phyloP scores from a whole-genome alignment of 192 early-diverging fungal species.

The Spizellomyces sp. region DNA sequence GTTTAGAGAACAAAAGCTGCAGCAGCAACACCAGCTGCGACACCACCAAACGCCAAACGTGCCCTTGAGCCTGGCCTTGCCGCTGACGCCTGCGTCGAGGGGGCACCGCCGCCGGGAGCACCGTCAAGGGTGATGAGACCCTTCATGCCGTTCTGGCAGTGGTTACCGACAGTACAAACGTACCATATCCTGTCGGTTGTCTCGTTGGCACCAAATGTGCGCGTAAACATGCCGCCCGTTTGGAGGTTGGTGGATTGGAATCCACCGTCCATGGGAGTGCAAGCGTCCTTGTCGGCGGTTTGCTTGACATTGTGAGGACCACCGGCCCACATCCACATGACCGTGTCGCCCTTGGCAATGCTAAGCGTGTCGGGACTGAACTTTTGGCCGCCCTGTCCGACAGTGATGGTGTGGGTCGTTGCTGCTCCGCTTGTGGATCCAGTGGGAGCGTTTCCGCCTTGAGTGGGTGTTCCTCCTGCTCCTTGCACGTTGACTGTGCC shows the following conservation, averaged over 20 bases:
- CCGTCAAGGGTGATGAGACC: slow-evolving; percentile 7
- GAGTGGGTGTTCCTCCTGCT: neutral
- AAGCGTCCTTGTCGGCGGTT: slow-evolving; percentile 11
- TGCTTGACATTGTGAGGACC: slow-evolving; percentile 31
- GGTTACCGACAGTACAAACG: slow-evolving; percentile 23
- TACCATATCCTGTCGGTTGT: slow-evolving; percentile 22
- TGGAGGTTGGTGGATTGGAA: slow-evolving; percentile 13
- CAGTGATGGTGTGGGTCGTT: slow-evolving; percentile 20
- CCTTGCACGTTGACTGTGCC: slow-evolving; percentile 8
- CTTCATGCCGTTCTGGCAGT: slow-evolving; percentile 29
- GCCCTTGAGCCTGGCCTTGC: no score
- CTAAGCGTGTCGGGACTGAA: slow-evolving; percentile 19
- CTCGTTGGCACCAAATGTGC: slow-evolving; percentile 13
- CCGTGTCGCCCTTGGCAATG: slow-evolving; percentile 24
- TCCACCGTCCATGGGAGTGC: slow-evolving; percentile 18
- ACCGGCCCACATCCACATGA: slow-evolving; percentile 12
- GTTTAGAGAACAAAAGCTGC: no score
- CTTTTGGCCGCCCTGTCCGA: slow-evolving; percentile 12
- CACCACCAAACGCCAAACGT: no score
- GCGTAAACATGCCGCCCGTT: slow-evolving; percentile 15
- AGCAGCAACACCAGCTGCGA: no score
- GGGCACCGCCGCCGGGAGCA: neutral
- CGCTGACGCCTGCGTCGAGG: neutral
- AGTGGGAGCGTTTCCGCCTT: neutral
- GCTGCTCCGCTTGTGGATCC: neutral